Evolutionary conservation across 768 basidiomycete species (phyloP).

Genomic region (Mycena albidolilacea): DNA sequence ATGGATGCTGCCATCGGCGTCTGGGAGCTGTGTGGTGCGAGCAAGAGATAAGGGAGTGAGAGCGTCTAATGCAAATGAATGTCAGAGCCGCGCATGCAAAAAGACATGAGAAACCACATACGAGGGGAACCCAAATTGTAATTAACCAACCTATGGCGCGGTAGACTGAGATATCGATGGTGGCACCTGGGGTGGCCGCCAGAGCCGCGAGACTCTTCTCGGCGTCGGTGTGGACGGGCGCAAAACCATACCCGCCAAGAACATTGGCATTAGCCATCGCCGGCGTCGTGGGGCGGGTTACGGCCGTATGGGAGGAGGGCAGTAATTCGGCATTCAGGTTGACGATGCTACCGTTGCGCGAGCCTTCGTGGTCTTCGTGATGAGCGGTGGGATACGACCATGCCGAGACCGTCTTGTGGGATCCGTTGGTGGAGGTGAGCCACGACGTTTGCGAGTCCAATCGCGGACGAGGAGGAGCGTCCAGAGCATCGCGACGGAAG

Average conservation of each 20-base stretch:
- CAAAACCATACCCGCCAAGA: conserved; percentile 78
- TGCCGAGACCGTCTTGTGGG: conserved; percentile 70
- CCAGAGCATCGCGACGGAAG: conserved; percentile 68
- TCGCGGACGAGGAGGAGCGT: conserved; percentile 59
- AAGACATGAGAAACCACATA: conserved; percentile 52
- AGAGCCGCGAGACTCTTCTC: conserved; percentile 69
- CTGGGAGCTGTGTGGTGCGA: conserved; percentile 54
- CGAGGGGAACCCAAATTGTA: conserved; percentile 78
- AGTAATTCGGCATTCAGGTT: conserved; percentile 62
- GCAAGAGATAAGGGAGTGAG: conserved; percentile 74
- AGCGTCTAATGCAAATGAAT: conserved; percentile 58
- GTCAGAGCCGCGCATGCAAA: conserved; percentile 1
- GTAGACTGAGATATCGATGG: conserved; percentile 69
- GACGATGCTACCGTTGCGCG: conserved; percentile 54
- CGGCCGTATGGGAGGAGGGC: conserved; percentile 47
- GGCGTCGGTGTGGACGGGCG: conserved; percentile 58
- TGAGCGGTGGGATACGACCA: conserved; percentile 79
- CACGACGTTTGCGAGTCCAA: conserved; percentile 81
- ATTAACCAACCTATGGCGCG: conserved; percentile 76
- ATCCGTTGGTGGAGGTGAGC: conserved; percentile 75
- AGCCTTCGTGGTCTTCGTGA: conserved; percentile 44
- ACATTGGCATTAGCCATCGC: conserved; percentile 72
- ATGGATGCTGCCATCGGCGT: conserved; percentile 60
- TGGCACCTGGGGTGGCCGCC: conserved; percentile 59
- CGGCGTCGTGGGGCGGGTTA: conserved; percentile 66